Base-by-base conservation (phyloP, 2,329 filamentous ascomycete genomes). In the Ophiostoma himal-ulmi region DNA sequence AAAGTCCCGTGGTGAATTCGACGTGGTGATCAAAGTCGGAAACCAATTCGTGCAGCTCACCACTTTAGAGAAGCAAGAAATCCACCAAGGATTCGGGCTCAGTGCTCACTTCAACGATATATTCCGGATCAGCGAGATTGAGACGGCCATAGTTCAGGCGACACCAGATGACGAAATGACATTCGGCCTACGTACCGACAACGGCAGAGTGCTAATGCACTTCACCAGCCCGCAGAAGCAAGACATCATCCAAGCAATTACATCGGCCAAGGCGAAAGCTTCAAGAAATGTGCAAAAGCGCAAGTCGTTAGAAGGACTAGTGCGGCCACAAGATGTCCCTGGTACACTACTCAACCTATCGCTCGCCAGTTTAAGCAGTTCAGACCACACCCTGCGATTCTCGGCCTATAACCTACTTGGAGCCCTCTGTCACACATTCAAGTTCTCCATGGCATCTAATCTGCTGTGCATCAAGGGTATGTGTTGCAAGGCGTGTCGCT, bases 1-100 rank as follows among this genome's bases (percentile, higher is more conserved):
- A 1, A 89, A 89, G 75, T 88, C 88, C 1, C 89, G 89, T 74
- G 88, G 88, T n/a, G 88, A 89, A 75, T 88, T 90, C 44, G 88
- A 91, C 41, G 89, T 91, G 5, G 81, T 85, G 37, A 88, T 91
- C 76, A 90, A 89, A 77, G 85, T 91, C 30, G 89, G 89, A 54
- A 88, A 83, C 74, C 88, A 90, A 74, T 91, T 89, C 74, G 86
- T 91, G 7, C 89, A 91, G 75, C 85, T 91, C 48, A 89, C 88
- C 3, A 91, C 89, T 5, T 84, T 84, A 10, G 88, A 89, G 77
- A 90, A 89, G 75, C 88, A 90, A 75, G 89, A 91, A 73, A 85
- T 91, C 10, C 83, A 89, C 65, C 86, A 88, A 22, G 86, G 84
- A 5, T 83, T 87, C 72, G 84, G 85, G 14, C 81, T 91, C 34